Evolutionary conservation across 129 eudicot genomes (phyloP).

Genomic region (Kitagawia praeruptora): DNA sequence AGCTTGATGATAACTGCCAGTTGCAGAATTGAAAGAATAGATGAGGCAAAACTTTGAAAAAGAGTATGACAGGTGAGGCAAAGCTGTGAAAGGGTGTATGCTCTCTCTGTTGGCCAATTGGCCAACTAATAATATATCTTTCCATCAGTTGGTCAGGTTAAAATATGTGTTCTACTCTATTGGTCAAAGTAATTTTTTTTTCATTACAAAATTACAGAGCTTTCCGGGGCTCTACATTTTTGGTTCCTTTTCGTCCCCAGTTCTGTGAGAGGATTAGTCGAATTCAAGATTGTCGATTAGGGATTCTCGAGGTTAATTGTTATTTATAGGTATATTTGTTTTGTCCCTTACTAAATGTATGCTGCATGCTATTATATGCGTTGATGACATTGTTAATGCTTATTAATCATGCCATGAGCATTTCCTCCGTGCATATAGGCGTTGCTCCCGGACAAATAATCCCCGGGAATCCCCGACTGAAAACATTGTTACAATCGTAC

Average conservation of each 20-base stretch:
- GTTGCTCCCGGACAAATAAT: too few relatives aligned
- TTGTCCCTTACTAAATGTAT: not conserved
- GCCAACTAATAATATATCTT: not conserved
- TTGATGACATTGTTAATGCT: not conserved
- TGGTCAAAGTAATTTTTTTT: not conserved
- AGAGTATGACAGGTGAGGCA: not conserved
- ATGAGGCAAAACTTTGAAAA: not conserved
- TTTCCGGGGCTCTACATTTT: not conserved
- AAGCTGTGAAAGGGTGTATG: not conserved
- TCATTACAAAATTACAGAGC: not conserved
- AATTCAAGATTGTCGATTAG: not conserved
- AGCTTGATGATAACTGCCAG: conserved; percentile 10
- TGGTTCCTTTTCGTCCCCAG: not conserved
- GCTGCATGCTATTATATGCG: not conserved
- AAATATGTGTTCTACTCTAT: not conserved
- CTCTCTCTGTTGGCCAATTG: not conserved
- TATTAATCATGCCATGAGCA: not conserved
- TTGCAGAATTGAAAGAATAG: not conserved
- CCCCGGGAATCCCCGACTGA: too few relatives aligned
- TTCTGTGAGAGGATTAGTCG: not conserved
- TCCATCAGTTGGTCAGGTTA: not conserved
- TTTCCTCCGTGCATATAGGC: not conserved
- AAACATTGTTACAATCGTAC: too few relatives aligned
- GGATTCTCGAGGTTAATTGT: not conserved
- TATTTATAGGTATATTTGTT: not conserved